A percentile compares a stretch with the other conserved stretches of the same genome.
phyloP scores from a whole-genome alignment of 805 yeast species.

The Ogataea methylovora region DNA sequence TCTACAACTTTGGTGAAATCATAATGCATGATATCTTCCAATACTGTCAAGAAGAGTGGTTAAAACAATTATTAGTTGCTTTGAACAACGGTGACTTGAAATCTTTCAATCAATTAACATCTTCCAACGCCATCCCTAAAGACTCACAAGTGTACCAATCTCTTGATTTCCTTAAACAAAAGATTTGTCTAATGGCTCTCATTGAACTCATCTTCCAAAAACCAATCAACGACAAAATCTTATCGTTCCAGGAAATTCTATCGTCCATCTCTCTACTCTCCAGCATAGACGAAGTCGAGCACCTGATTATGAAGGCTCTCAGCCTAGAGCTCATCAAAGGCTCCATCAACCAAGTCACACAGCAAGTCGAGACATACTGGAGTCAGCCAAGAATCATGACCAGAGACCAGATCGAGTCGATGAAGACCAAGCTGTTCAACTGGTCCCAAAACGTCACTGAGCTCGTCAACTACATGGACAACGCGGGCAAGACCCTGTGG shows the following conservation, averaged over 20 bases:
- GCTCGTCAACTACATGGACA: conserved; percentile 54
- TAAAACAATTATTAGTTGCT: conserved; percentile 59
- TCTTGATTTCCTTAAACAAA: conserved; percentile 71
- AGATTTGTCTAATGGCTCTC: conserved; percentile 86
- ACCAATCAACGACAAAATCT: conserved; percentile 66
- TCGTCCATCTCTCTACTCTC: conserved; percentile 53
- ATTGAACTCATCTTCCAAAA: conserved; percentile 77
- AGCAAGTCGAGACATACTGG: conserved; percentile 81
- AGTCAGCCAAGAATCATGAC: conserved; percentile 93
- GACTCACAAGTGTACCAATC: conserved; percentile 26
- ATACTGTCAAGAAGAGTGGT: conserved; percentile 46
- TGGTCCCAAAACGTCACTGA: conserved; percentile 76
- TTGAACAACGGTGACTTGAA: conserved; percentile 74
- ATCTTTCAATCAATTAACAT: conserved; percentile 42
- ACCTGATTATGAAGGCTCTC: conserved; percentile 84
- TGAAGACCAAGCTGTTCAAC: conserved; percentile 61
- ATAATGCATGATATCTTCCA: conserved; percentile 80
- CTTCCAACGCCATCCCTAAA: too few relatives aligned
- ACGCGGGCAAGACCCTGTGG: conserved; percentile 60
- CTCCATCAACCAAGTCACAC: conserved; percentile 80
- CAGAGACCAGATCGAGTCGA: conserved; percentile 64
- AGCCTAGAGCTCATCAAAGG: conserved; percentile 81
- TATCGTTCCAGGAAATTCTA: conserved; percentile 69
- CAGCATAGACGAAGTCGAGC: conserved; percentile 73
- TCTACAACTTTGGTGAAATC: conserved; percentile 93